Base-by-base conservation (phyloP, 169 alveolate genomes). In the Plasmodium billcollinsi region DNA sequence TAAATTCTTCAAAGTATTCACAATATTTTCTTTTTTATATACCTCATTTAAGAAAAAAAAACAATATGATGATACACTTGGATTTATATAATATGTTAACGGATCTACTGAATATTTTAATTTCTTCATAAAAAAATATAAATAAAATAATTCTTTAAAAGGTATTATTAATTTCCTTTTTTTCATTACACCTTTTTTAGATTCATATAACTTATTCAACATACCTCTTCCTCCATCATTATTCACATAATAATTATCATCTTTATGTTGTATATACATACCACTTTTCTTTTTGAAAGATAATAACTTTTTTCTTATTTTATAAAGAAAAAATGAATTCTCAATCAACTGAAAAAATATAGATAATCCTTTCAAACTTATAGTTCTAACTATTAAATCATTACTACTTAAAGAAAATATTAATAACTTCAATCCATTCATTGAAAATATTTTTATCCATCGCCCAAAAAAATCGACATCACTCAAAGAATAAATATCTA, bases 401-500 rank as follows among this genome's bases (percentile, higher is more conserved):
- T 73, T 86, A 59, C 92, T 86, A 52, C 92, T 86, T 74, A 86
- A 72, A 39, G 78, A 86, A 43, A 71, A 86, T 72, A 86, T 72
- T 62, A 86, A 67, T 26, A 86, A 59, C 47, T 86, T 86, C 54
- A 86, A 72, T 61, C 88, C 92, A 15, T 59, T 47, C 59, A 62
- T 59, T 39, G 92, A 86, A 72, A 86, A 86, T 2, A 5, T 24
- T 62, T 72, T 72, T 58, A 86, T 72, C 92, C 92, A 86, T 20
- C 71, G 59, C 8, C 92, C 92, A n/a, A 71, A 70, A 62, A 86
- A 86, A 73, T 86, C 92, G 15, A 86, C 73, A 72, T 86, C 92
- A 29, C 73, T 50, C 29, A 86, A 65, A 29, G 52, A 29, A 65
- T 86, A 86, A 26, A 29, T 71, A 54, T 70, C 49, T 49, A 86